phyloP scores from a whole-genome alignment of 768 basidiomycete species.

The Suillus subluteus region DNA sequence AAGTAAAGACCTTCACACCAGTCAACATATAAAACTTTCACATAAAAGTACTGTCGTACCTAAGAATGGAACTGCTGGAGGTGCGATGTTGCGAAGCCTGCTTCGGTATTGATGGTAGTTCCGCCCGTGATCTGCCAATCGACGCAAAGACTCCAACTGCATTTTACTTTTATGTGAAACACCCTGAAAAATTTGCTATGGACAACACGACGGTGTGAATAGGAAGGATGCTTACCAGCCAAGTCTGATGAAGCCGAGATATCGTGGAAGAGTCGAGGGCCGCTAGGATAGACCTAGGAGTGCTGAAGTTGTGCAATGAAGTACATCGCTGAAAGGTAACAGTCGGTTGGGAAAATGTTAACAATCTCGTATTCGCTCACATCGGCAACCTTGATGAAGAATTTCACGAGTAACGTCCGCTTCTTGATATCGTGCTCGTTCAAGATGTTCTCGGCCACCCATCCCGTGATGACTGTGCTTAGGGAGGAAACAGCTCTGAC shows the following conservation, averaged over 20 bases:
- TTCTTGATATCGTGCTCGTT: conserved; percentile 89
- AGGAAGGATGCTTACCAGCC: conserved; percentile 65
- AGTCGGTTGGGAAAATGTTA: conserved; percentile 15
- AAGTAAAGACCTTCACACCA: conserved; percentile 69
- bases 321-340: conserved; percentile 72
- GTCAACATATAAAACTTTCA: not conserved
- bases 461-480: conserved; percentile 93
- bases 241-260: conserved; percentile 88
- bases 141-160: conserved; percentile 78
- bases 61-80: conserved; percentile 94
- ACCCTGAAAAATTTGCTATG: conserved; percentile 47
- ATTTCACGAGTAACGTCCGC: conserved; percentile 77
- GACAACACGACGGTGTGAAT: not conserved
- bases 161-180: conserved; percentile 83
- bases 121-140: conserved; percentile 87
- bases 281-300: conserved; percentile 88
- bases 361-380: conserved; percentile 48
- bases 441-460: conserved; percentile 94
- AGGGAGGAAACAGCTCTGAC: conserved; percentile 85
- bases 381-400: conserved; percentile 92
- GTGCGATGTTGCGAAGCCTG: conserved; percentile 82
- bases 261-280: conserved; percentile 97
- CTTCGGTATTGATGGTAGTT: conserved; percentile 93
- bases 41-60: conserved; percentile 48
- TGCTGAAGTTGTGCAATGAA: conserved; percentile 86